These are phyloP conservation scores for Phytophthora cajani DNA, from an alignment of 352 stramenopile genomes.

Conservation along the genomic window DNA sequence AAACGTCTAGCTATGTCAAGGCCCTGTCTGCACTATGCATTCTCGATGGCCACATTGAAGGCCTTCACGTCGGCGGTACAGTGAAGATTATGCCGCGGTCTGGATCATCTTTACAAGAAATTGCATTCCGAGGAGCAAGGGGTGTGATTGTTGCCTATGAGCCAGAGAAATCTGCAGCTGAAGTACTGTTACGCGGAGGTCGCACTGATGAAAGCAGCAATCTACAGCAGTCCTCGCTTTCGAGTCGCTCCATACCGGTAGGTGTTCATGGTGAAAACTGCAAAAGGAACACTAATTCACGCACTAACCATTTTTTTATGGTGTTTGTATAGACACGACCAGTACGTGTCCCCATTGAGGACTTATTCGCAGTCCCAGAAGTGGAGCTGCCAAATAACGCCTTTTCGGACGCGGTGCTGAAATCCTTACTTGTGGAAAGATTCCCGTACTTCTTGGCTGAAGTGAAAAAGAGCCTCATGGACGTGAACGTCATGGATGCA, in stretches of 20 bases:
- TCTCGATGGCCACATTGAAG: conserved; percentile 87
- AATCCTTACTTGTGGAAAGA: conserved; percentile 71
- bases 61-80: conserved; percentile 76
- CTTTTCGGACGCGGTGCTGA: conserved; percentile 76
- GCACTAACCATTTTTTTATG: conserved; percentile 11
- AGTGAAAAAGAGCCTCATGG: conserved; percentile 75
- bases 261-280: conserved; percentile 13
- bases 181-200: conserved; percentile 72
- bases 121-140: conserved; percentile 72
- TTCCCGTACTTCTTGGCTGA: conserved; percentile 82
- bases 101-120: conserved; percentile 76
- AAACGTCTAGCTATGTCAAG: conserved; percentile 62
- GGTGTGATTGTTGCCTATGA: conserved; percentile 84
- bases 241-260: conserved; percentile 55
- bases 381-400: conserved; percentile 71
- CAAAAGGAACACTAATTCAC: not conserved
- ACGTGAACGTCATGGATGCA: conserved; percentile 57
- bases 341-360: conserved; percentile 84
- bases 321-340: conserved; percentile 59
- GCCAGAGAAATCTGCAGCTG: conserved; percentile 79
- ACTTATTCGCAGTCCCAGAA: conserved; percentile 79
- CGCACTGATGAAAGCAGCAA: conserved; percentile 43
- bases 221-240: conserved; percentile 40
- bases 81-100: conserved; percentile 85
- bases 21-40: conserved; percentile 82